Evolutionary conservation across 148 eudicot species (phyloP), one percentile per base, ranked within the genome.

Genomic region (Diospyros kaki): DNA sequence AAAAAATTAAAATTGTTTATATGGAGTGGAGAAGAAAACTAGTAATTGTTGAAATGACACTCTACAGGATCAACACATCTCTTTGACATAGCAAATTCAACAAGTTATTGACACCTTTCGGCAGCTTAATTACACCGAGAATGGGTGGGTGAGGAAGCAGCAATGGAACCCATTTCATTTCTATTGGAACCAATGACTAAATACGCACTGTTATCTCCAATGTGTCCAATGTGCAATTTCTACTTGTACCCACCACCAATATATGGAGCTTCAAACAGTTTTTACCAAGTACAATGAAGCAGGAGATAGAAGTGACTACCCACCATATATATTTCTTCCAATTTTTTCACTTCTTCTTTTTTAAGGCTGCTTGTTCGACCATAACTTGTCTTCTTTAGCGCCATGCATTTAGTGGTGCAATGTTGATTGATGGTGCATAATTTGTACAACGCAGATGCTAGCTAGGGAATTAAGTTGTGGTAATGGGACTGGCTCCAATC

Each of bases 151-250:
- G 93, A 87, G 81, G 88, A 86, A 42, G 84, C 78, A 58, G 89
- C 98, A 68, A 12, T 51, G 41, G 63, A 83, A 79, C 86, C 77
- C 64, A 87, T 94, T 69, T 92, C 81, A 89, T 94, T 66, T 94
- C 98, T 4, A 82, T 94, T 55, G 98, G 98, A 45, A 90, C 87
- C 66, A 92, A 94, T 40, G 98, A 94, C 75, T 94, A 86, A 86
- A 94, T 90, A 68, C n/a, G n/a, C 98, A 94, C 71, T 94, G 89
- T 88, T 94, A 92, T 79, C 92, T 94, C 73, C 5, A 90, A 94
- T 80, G 85, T 81, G 6, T 94, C 98, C 2, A 85, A 79, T 70
- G 93, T 94, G 59, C 98, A 89, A 76, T 80, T 90, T n/a, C n/a
- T n/a, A n/a, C 72, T 64, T 84, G 64, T 92, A 86, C 75, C 83